Conservation (phyloP, 371 early-diverging fungal species). For the Actinomortierella wolfii region DNA sequence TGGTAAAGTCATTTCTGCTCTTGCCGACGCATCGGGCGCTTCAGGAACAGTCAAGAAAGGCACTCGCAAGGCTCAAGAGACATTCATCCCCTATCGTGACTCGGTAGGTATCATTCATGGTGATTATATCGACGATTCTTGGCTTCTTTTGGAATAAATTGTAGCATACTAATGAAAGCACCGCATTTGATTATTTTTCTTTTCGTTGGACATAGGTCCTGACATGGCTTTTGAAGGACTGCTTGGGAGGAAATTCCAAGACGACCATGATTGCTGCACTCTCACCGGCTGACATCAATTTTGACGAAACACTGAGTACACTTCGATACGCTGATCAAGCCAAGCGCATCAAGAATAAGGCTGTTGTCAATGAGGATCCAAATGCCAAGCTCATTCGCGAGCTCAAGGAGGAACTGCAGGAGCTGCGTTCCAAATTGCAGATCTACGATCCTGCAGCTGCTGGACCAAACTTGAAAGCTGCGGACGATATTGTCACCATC, state of each 20-base stretch:
- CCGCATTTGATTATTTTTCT: not conserved
- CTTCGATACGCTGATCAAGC: slow-evolving; percentile 95
- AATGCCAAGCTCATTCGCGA: slow-evolving; percentile 86
- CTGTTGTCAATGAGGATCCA: slow-evolving; percentile 92
- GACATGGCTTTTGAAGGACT: slow-evolving; percentile 95
- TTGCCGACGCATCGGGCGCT: slow-evolving; percentile 77
- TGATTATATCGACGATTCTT: too few species aligned
- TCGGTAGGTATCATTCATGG: slow-evolving; percentile 65
- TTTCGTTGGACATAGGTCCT: slow-evolving; percentile 58
- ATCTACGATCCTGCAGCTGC: slow-evolving; percentile 65
- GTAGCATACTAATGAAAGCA: not conserved
- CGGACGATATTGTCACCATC: slow-evolving; percentile 50
- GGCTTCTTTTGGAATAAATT: not conserved
- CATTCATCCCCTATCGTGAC: slow-evolving; percentile 88
- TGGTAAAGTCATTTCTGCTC: slow-evolving; percentile 96
- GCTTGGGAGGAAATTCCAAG: slow-evolving; percentile 92
- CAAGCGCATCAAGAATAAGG: slow-evolving; percentile 90
- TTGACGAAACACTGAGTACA: slow-evolving; percentile 92
- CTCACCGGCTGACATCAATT: slow-evolving; percentile 72
- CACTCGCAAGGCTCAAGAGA: slow-evolving; percentile 56
- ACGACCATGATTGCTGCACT: slow-evolving; percentile 93
- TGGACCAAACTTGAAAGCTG: slow-evolving; percentile 13
- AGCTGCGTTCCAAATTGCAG: slow-evolving; percentile 67
- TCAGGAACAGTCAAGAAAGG: slow-evolving; percentile 52
- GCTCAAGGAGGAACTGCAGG: slow-evolving; percentile 82